Percentiles rank a stretch among this genome's conserved stretches.
These are phyloP conservation scores for Suillus variegatus DNA, from an alignment of 768 basidiomycete species.

Conservation along the genomic window DNA sequence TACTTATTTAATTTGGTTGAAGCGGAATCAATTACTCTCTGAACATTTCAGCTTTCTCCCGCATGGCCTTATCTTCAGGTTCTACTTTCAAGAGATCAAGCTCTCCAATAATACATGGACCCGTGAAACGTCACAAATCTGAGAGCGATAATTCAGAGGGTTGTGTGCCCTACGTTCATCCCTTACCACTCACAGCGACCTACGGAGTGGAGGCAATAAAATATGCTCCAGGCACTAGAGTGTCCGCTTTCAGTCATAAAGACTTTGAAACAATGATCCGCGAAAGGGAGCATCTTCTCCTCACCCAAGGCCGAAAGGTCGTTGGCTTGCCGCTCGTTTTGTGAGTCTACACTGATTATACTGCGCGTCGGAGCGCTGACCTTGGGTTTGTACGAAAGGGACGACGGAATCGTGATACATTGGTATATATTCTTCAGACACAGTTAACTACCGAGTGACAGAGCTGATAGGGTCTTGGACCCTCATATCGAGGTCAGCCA, in stretches of 20 bases:
- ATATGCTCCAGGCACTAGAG: slow-evolving; percentile 12
- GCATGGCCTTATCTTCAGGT: slow-evolving; percentile 6
- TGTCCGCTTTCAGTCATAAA: slow-evolving; percentile 12
- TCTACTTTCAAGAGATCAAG: slow-evolving; percentile 17
- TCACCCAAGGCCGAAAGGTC: slow-evolving; percentile 22
- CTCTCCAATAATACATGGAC: slow-evolving; percentile 6
- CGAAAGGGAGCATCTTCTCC: slow-evolving; percentile 22
- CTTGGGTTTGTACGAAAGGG: slow-evolving; percentile 14
- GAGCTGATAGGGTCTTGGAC: neutral
- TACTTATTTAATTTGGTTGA: slow-evolving; percentile 12
- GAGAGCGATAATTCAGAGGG: slow-evolving; percentile 15
- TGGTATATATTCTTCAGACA: slow-evolving; percentile 21
- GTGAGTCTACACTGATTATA: slow-evolving; percentile 16
- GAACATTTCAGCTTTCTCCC: neutral
- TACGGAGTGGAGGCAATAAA: slow-evolving; percentile 32
- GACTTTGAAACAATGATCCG: slow-evolving; percentile 16
- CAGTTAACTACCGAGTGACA: neutral
- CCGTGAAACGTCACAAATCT: slow-evolving; percentile 23
- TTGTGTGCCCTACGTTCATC: slow-evolving; percentile 7
- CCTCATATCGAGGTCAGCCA: neutral
- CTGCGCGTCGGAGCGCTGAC: slow-evolving; percentile 10
- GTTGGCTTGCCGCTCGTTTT: slow-evolving; percentile 27
- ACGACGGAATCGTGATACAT: slow-evolving; percentile 30
- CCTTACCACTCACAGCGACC: slow-evolving; percentile 22
- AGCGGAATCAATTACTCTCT: neutral